Evolutionary conservation across 1,284 basidiomycete species (phyloP), one percentile per base, ranked within the genome.

Genomic region (Trichosporon sp.): DNA sequence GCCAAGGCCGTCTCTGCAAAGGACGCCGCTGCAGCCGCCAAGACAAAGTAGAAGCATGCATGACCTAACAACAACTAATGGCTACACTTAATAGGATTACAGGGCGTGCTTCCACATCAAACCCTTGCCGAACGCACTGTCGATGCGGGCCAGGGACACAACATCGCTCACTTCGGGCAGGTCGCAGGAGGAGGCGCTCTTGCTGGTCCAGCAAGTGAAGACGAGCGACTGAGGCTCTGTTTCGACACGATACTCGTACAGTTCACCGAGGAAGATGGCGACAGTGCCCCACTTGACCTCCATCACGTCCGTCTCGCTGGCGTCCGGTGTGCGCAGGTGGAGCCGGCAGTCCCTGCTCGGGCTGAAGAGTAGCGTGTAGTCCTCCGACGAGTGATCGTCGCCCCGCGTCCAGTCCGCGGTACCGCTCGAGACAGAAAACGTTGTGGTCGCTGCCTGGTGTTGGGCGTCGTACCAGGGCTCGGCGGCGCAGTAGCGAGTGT

Each of bases 131-230:
- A 46, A 46, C 16, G 43, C 43, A 5, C 16, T 46, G 4, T n/a
- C 10, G 4, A 46, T 46, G 16, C 43, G 43, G 43, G 14, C 43
- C 14, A 46, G 7, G 43, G 43, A 46, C 63, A 32, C 63, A 14
- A 32, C n/a, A 5, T 59, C 54, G 31, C 26, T 14, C 21, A 59
- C 54, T 3, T 59, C 54, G 26, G 54, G 54, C 54, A 59, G 14
- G 12, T 64, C 35, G 32, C 10, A 26, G 35, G 38, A 40, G 8
- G 38, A 12, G 2, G 19, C 35, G 14, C 63, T 16, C 16, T 59
- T 59, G 54, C 54, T 59, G 10, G 54, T 59, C 26, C 21, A 59
- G 31, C 54, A 59, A 11, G 54, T 59, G 54, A 59, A 14, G 3
- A 59, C 11, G 54, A 59, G 31, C 11, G 31, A 21, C 11, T 59